Evolutionary conservation across 768 basidiomycete species (phyloP).

Genomic region (Podaxis sp.): DNA sequence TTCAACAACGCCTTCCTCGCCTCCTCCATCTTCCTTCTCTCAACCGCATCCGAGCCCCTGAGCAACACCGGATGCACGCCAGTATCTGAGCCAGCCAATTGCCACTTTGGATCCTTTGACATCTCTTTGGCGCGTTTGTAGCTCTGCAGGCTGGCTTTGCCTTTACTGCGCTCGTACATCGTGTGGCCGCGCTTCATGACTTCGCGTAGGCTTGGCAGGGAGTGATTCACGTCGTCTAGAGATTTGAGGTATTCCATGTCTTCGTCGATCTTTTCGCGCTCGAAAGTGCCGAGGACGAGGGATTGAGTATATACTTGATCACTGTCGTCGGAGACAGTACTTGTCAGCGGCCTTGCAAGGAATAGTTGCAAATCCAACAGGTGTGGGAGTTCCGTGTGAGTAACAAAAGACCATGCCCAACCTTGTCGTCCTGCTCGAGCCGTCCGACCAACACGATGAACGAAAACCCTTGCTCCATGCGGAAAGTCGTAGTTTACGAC

Average conservation of each 20-base stretch:
- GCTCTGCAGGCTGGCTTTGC: constrained; percentile 82
- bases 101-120: constrained; percentile 70
- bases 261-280: constrained; percentile 76
- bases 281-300: constrained; percentile 80
- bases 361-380: constrained; percentile 93
- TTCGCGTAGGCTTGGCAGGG: constrained; percentile 63
- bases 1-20: constrained; percentile 67
- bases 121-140: constrained; percentile 91
- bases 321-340: constrained; percentile 45
- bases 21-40: constrained; percentile 45
- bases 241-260: constrained; percentile 79
- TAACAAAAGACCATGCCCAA: constrained; percentile 96
- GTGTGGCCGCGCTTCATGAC: constrained; percentile 88
- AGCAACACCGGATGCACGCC: constrained; percentile 73
- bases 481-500: constrained; percentile 99
- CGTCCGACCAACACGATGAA: constrained; percentile 96
- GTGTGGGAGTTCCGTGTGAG: constrained; percentile 82
- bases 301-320: constrained; percentile 69
- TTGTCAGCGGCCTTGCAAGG: constrained; percentile 74
- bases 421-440: constrained; percentile 94
- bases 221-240: constrained; percentile 63
- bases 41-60: constrained; percentile 35
- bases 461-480: constrained; percentile 87
- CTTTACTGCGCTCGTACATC: constrained; percentile 94
- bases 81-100: constrained; percentile 62